Evolutionary conservation across 345 rosid genomes (phyloP).

Genomic region (Excoecaria agallocha): DNA sequence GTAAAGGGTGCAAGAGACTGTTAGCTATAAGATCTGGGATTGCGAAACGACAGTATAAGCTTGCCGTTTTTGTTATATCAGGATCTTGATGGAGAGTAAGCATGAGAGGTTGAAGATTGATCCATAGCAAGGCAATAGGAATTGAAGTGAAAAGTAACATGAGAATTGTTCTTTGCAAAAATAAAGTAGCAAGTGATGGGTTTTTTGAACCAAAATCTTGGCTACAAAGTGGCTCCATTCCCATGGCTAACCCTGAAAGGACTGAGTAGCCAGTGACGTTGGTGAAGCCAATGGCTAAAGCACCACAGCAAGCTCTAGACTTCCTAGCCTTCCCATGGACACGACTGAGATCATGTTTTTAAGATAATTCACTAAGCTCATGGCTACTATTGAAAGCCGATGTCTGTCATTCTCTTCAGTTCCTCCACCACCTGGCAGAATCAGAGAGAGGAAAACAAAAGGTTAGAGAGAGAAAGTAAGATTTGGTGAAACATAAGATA

Average conservation of each 20-base stretch:
- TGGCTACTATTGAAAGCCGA: slow-evolving; percentile 67
- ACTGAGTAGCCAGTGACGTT: slow-evolving; percentile 93
- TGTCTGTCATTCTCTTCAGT: slow-evolving; percentile 56
- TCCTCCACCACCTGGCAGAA: slow-evolving; percentile 61
- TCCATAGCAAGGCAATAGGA: slow-evolving; percentile 68
- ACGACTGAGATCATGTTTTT: slow-evolving; percentile 74
- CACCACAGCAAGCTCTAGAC: slow-evolving; percentile 89
- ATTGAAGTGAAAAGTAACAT: slow-evolving; percentile 59
- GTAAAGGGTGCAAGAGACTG: slow-evolving; percentile 75
- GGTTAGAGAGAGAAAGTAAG: background rate
- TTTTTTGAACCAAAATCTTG: slow-evolving; percentile 85
- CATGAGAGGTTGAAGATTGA: slow-evolving; percentile 67
- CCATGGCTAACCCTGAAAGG: slow-evolving; percentile 79
- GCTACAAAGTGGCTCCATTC: slow-evolving; percentile 90
- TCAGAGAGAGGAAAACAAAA: background rate
- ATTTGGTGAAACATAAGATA: background rate
- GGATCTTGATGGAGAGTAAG: slow-evolving; percentile 58
- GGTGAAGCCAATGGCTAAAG: slow-evolving; percentile 85
- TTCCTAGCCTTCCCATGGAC: slow-evolving; percentile 86
- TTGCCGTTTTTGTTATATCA: slow-evolving; percentile 61
- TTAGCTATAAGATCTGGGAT: slow-evolving; percentile 79
- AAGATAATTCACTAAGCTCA: slow-evolving; percentile 64
- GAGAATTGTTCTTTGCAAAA: slow-evolving; percentile 58
- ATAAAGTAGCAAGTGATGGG: slow-evolving; percentile 41
- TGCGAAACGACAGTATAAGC: slow-evolving; percentile 57